A percentile compares a stretch with the other conserved stretches of the same genome.
These are phyloP conservation scores for Leishmania braziliensis DNA, from an alignment of 208 protist genomes.

Conservation along the genomic window DNA sequence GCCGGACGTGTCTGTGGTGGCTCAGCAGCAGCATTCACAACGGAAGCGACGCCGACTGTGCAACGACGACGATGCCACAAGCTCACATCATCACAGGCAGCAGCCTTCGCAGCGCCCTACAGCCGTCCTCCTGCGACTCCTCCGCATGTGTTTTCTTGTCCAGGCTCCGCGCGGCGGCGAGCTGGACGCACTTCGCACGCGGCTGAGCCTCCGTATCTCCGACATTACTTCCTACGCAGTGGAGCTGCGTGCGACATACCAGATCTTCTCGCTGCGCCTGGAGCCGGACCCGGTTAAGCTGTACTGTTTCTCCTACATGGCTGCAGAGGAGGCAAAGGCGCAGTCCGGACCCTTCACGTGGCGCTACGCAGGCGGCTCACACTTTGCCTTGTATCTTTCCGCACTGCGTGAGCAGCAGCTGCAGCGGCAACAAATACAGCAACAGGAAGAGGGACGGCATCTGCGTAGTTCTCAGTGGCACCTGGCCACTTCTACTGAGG, in stretches of 20 bases:
- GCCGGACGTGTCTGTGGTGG: background rate
- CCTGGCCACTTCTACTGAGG: background rate
- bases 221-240: conserved; percentile 54
- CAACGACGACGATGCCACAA: conserved; percentile 1
- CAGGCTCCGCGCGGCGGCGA: conserved; percentile 48
- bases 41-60: background rate
- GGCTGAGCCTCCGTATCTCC: conserved; percentile 56
- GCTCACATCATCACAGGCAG: background rate
- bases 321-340: conserved; percentile 59
- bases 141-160: conserved; percentile 73
- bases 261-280: conserved; percentile 64
- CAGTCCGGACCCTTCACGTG: conserved; percentile 55
- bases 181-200: conserved; percentile 66
- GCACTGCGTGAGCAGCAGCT: conserved; percentile 35
- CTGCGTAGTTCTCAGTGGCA: background rate
- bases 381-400: conserved; percentile 56
- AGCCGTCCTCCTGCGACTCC: conserved; percentile 36
- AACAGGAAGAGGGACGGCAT: background rate
- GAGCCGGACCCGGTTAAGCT: conserved; percentile 52
- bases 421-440: conserved; percentile 19
- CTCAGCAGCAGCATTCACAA: background rate
- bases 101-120: conserved; percentile 9
- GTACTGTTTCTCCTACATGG: conserved; percentile 72
- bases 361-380: conserved; percentile 71
- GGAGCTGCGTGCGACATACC: conserved; percentile 35